Evolutionary conservation across 208 protist genomes (phyloP), one percentile per base, ranked within the genome.

Genomic region (Leishmania guyanensis): DNA sequence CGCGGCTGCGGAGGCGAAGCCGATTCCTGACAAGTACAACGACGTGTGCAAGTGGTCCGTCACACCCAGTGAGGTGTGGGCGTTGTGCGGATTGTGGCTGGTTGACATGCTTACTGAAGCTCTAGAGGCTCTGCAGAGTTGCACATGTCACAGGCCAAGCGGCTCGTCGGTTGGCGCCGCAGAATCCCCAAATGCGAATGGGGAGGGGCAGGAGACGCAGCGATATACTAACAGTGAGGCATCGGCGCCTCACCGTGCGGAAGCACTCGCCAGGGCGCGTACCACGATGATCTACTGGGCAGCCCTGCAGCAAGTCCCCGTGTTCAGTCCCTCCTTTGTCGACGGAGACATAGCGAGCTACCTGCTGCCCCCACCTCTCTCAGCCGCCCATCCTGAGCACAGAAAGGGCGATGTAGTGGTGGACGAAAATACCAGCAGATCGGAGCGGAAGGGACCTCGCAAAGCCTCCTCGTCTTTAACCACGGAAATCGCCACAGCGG

Each of bases 201-300:
- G 1, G 22, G 53, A 73, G 26, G 14, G 46, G 39, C 43, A 54
- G 43, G 69, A 29, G 20, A 26, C 43, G 8, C 8, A 73, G 39
- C 43, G 6, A 53, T 8, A 20, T 53, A 39, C n/a, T 17, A 58
- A 10, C 71, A 2, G 26, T 20, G 62, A 58, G 26, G 33, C 64
- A 33, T 5, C 51, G 22, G 74, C 29, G 5, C 22, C 9, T 2
- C 48, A 66, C 48, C 68, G 75, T 12, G 81, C 79, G 10, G 89
- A 91, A 62, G 91, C 88, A 8, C 36, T 82, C 48, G n/a, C 36
- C 65, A 84, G 83, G 50, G 92, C 93, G 9, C 80, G 89, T 64
- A 91, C 75, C 46, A 96, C 91, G 20, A 88, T 94, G 1, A 74
- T 95, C 36, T 96, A 96, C 84, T 98, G 93, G 92, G 93, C 93